Evolutionary conservation across 805 yeast species (phyloP).

Genomic region (Maudiozyma turicensis): DNA sequence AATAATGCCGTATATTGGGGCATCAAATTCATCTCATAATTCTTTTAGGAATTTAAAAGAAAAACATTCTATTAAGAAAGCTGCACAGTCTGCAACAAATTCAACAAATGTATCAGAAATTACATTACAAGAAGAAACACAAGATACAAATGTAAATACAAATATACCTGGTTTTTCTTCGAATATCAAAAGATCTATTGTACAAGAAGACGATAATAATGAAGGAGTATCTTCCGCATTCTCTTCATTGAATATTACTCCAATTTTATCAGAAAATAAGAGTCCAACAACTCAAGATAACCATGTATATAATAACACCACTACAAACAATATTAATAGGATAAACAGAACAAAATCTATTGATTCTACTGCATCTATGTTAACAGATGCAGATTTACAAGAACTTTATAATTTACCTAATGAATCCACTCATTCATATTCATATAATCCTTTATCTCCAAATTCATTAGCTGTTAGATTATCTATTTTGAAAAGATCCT

Average conservation of each 20-base stretch:
- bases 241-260: not conserved
- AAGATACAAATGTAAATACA: not conserved
- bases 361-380: constrained; percentile 7
- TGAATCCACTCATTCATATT: constrained; percentile 75
- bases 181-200: not conserved
- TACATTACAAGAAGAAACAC: not conserved
- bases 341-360: constrained; percentile 7
- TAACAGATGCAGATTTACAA: constrained; percentile 23
- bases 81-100: not conserved
- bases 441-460: constrained; percentile 75
- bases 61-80: constrained; percentile 16
- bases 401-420: constrained; percentile 59
- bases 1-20: constrained; percentile 27
- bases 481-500: constrained; percentile 63
- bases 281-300: not conserved
- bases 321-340: not conserved
- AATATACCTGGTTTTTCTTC: too few species aligned
- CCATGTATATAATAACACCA: not conserved
- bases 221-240: not conserved
- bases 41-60: constrained; percentile 21
- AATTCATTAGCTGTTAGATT: constrained; percentile 69
- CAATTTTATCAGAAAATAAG: not conserved
- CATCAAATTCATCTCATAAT: constrained; percentile 20
- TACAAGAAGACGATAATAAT: not conserved
- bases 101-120: not conserved